phyloP scores from a whole-genome alignment of 306 rosid species.

The Quercus parvula region DNA sequence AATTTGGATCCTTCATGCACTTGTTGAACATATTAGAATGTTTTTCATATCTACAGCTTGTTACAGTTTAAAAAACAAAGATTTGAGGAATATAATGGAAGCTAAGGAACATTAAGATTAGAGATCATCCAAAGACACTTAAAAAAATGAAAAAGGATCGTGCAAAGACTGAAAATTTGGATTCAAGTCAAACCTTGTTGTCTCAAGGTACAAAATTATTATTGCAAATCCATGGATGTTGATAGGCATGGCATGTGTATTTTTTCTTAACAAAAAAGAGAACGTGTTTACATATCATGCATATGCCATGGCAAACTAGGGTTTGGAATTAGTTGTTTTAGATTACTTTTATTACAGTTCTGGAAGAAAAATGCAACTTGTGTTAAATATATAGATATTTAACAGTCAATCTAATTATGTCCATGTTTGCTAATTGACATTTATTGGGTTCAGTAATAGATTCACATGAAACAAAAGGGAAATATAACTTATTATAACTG shows the following conservation, averaged over 20 bases:
- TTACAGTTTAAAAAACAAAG: neutral
- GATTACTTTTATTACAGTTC: neutral
- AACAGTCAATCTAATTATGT: neutral
- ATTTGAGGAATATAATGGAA: neutral
- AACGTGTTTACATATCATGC: neutral
- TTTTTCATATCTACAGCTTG: neutral
- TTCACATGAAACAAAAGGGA: neutral
- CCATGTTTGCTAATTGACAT: neutral
- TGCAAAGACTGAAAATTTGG: neutral
- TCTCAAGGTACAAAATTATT: neutral
- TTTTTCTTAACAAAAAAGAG: neutral
- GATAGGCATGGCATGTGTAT: neutral
- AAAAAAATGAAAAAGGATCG: neutral
- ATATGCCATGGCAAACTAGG: neutral
- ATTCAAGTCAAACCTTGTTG: neutral
- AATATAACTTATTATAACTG: neutral
- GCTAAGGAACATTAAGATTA: neutral
- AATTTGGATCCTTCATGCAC: neutral
- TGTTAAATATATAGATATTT: neutral
- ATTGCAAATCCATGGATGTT: neutral
- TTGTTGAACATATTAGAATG: neutral
- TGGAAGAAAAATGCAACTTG: neutral
- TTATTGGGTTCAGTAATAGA: neutral
- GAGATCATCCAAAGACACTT: neutral
- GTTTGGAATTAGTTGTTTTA: neutral